phyloP scores from a whole-genome alignment of 495 filamentous ascomycete species.

The Apodospora peruviana region DNA sequence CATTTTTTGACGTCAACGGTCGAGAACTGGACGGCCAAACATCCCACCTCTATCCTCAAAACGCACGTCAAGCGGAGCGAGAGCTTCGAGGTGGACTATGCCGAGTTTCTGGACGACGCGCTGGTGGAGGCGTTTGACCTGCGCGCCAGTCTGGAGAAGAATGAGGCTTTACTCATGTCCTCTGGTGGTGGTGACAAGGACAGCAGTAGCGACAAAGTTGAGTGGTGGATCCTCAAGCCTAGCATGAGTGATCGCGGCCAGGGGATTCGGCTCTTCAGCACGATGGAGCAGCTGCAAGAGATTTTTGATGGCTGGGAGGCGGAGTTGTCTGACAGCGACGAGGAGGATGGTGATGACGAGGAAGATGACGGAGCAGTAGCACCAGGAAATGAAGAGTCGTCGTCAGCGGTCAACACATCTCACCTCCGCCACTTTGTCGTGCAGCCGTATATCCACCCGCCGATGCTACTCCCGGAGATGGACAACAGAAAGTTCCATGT shows the following conservation, averaged over 20 bases:
- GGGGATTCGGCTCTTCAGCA: constrained; percentile 83
- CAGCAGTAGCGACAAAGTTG: constrained; percentile 1
- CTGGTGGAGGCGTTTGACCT: constrained; percentile 85
- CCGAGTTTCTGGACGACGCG: constrained; percentile 93
- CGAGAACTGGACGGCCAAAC: constrained; percentile 72
- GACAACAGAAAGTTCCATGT: constrained; percentile 89
- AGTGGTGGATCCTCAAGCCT: constrained; percentile 98
- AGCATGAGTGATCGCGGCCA: constrained; percentile 96
- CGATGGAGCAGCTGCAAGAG: constrained; percentile 66
- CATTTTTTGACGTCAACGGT: constrained; percentile 83
- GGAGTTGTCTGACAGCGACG: constrained; percentile 54
- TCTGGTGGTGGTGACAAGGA: not conserved
- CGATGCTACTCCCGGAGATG: constrained; percentile 62
- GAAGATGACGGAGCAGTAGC: constrained; percentile 13
- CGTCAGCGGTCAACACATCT: constrained; percentile 58
- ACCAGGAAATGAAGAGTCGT: not conserved
- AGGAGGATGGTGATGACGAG: constrained; percentile 42
- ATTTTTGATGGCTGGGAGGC: constrained; percentile 88
- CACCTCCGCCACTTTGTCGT: constrained; percentile 94
- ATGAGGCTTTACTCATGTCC: constrained; percentile 38
- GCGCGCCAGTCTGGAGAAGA: constrained; percentile 64
- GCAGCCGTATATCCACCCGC: constrained; percentile 91
- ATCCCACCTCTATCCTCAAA: constrained; percentile 63
- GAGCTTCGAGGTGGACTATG: constrained; percentile 90
- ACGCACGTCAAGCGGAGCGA: constrained; percentile 67